A percentile compares a stretch with the other conserved stretches of the same genome.
Conservation (phyloP, 2,329 filamentous ascomycete species). For the Colletotrichum cordylinicola region DNA sequence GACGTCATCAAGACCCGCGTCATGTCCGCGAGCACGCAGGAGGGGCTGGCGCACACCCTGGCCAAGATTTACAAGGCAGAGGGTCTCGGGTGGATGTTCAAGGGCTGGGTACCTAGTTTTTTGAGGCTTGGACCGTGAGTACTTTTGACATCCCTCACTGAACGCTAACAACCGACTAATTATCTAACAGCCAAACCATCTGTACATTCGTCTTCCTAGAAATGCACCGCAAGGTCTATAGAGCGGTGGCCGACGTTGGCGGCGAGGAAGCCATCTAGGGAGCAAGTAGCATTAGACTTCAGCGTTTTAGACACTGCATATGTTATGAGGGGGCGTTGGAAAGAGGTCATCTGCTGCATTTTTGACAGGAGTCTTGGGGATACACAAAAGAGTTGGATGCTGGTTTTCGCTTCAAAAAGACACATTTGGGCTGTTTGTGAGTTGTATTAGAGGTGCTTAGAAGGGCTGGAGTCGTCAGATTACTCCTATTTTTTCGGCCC, state of each 20-base stretch:
- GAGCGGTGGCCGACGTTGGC: conserved; percentile 53
- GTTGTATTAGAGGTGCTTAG: background rate
- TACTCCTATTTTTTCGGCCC: background rate
- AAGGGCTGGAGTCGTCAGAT: background rate
- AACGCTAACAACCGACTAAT: background rate
- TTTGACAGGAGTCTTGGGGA: conserved; percentile 12
- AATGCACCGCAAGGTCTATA: conserved; percentile 82
- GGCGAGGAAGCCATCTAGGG: conserved; percentile 26
- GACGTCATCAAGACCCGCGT: conserved; percentile 90
- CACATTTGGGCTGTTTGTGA: background rate
- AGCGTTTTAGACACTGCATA: conserved; percentile 11
- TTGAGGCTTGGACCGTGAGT: conserved; percentile 68
- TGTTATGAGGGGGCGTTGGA: conserved; percentile 11
- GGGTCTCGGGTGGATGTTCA: conserved; percentile 84
- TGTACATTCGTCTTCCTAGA: conserved; percentile 88
- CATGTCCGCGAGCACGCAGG: conserved; percentile 69
- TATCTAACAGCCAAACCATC: conserved; percentile 72
- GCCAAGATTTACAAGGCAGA: conserved; percentile 72
- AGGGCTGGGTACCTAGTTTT: conserved; percentile 85
- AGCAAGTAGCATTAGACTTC: background rate
- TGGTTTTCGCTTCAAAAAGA: background rate
- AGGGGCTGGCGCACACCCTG: conserved; percentile 65
- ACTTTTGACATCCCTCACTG: background rate
- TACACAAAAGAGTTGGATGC: background rate
- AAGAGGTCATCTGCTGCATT: conserved; percentile 16